Percentiles rank a stretch among this genome's conserved stretches.
Evolutionary conservation across 2,329 filamentous ascomycete species (phyloP).

Genomic region (Colletotrichum cereale): DNA sequence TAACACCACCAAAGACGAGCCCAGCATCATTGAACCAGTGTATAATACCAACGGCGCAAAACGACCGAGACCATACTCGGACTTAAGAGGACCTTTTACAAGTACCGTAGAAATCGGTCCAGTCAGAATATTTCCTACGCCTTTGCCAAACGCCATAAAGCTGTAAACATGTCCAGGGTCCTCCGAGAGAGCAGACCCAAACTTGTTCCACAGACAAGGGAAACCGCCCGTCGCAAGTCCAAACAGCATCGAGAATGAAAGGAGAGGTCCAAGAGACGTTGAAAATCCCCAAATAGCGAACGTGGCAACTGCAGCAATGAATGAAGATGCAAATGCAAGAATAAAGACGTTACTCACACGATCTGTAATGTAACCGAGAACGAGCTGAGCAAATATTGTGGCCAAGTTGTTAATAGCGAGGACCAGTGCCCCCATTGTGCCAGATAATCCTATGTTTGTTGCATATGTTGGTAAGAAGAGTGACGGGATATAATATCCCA

Average conservation of each 20-base stretch:
- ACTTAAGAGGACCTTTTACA: constrained; percentile 14
- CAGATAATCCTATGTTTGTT: constrained; percentile 52
- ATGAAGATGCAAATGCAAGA: constrained; percentile 55
- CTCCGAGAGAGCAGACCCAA: constrained; percentile 45
- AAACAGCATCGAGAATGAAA: constrained; percentile 65
- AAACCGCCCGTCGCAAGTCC: constrained; percentile 66
- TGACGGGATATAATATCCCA: constrained; percentile 68
- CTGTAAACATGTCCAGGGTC: constrained; percentile 45
- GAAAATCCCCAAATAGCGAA: constrained; percentile 68
- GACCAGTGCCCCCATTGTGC: constrained; percentile 58
- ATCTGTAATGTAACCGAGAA: constrained; percentile 62
- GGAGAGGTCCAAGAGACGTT: constrained; percentile 56
- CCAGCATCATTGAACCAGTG: constrained; percentile 32
- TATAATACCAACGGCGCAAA: constrained; percentile 31
- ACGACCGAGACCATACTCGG: constrained; percentile 2
- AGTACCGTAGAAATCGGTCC: constrained; percentile 44
- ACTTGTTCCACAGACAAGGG: constrained; percentile 45
- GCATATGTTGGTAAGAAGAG: constrained; percentile 67
- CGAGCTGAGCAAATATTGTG: constrained; percentile 58
- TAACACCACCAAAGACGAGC: constrained; percentile 10
- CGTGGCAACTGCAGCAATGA: constrained; percentile 61
- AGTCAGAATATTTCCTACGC: constrained; percentile 46
- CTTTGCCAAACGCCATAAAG: constrained; percentile 48
- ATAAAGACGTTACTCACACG: constrained; percentile 56
- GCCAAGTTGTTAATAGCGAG: constrained; percentile 62